phyloP scores from a whole-genome alignment of 805 yeast species.

The Metschnikowia chrysomelidarum region DNA sequence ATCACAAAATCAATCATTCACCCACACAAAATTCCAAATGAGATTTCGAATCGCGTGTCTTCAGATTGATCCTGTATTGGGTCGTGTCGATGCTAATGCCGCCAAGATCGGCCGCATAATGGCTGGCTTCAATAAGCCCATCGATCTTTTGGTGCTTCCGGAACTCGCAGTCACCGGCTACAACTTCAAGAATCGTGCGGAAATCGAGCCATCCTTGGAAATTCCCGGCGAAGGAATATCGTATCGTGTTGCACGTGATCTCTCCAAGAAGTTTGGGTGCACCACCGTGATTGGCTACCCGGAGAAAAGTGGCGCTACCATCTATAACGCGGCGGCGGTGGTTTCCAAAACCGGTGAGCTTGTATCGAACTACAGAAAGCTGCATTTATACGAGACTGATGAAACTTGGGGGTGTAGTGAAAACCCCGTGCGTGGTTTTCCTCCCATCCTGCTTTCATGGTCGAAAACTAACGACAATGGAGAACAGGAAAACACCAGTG shows the following conservation, averaged over 20 bases:
- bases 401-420: slow-evolving; percentile 77
- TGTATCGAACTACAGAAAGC: slow-evolving; percentile 68
- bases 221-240: slow-evolving; percentile 44
- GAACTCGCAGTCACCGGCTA: slow-evolving; percentile 87
- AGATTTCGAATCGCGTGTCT: slow-evolving; percentile 59
- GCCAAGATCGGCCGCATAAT: slow-evolving; percentile 45
- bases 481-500: neutral
- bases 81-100: slow-evolving; percentile 54
- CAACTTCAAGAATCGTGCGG: slow-evolving; percentile 48
- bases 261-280: slow-evolving; percentile 52
- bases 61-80: slow-evolving; percentile 66
- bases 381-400: slow-evolving; percentile 76
- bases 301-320: slow-evolving; percentile 42
- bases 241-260: slow-evolving; percentile 53
- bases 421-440: slow-evolving; percentile 57
- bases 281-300: slow-evolving; percentile 84
- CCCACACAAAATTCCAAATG: slow-evolving; percentile 31
- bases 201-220: slow-evolving; percentile 61
- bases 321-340: slow-evolving; percentile 73
- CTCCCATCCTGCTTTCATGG: slow-evolving; percentile 44
- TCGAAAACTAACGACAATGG: slow-evolving; percentile 13
- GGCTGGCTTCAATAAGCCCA: slow-evolving; percentile 26
- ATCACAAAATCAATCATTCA: no score
- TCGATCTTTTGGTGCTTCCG: slow-evolving; percentile 76
- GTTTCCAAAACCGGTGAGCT: slow-evolving; percentile 57